Base-by-base conservation (phyloP, 768 basidiomycete genomes). In the Collybia mongolica region DNA sequence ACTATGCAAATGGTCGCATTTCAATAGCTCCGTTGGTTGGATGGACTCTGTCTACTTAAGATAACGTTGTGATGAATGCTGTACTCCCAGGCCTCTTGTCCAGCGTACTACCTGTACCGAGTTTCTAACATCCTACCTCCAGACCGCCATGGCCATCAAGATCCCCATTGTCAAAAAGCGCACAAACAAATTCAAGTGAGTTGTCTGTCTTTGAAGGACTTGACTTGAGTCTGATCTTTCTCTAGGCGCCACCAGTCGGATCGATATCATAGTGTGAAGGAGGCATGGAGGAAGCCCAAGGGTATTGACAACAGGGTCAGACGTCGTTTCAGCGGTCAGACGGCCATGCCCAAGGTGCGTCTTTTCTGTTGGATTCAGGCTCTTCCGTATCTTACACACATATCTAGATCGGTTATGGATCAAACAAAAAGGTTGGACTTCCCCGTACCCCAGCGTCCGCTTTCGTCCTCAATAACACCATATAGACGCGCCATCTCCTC, bases 241-340 rank as follows among this genome's bases (percentile, higher is more conserved):
- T 57, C 24, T 68, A 93, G 91, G 82, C 92, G 96, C 74, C 96
- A 98, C 74, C 96, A 98, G 75, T 96, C 93, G 44, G 96, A 98
- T 77, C 90, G 96, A 67, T 98, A 97, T 80, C 84, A 91, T 71
- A 76, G 88, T 59, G 94, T 98, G 60, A 96, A 96, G 82, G 94
- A 97, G 79, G 80, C 91, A 80, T 99, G 97, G 97, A 83, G 97
- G 72, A 99, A 99, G 80, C 97, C 97, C 60, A 99, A 98, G 86
- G 97, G 96, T 92, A 98, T 98, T 63, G 96, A 98, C 71, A 98
- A 98, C 86, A 86, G 95, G 65, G 95, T 97, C 63, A 81, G 93
- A 69, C 84, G 91, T 60, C 86, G 90, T 65, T 93, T 93, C 81
- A 97, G 93, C 80, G 96, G 96, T 48, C 93, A 96, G 71, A 81